Base-by-base conservation (phyloP, 2,329 filamentous ascomycete species). In the Ustulina deusta region DNA sequence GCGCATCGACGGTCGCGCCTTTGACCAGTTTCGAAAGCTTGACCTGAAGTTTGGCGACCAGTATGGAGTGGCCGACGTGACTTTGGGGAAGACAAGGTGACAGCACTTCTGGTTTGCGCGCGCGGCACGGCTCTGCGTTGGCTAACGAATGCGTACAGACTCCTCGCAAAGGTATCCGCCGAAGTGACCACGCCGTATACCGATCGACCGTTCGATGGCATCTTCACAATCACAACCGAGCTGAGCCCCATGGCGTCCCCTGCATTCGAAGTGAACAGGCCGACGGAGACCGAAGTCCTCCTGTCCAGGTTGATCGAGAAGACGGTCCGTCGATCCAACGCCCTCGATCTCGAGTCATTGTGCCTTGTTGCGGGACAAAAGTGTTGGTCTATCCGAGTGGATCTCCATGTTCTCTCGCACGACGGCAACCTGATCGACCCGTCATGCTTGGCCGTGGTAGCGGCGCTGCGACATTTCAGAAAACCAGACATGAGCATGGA, bases 261-360 rank as follows among this genome's bases (percentile, higher is more conserved):
- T 15, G 90, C 92, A 38, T 97, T 97, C 81, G 94, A 97, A 80
- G 88, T 92, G 73, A 93, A 92, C 79, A 88, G 93, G 61, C 91
- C 92, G 55, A 94, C 91, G 70, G 92, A 97, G 74, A 87, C 91
- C 63, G 96, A 98, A 81, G 86, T 94, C 2, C 87, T 97, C 48
- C 89, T 98, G 32, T 94, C 94, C 10, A 90, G 95, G 38, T 87
- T 96, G 48, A 90, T 99, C 22, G 96, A 99, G 80, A 97, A 97
- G 82, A 95, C 96, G 9, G 89, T 98, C 68, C 94, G 96, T 48
- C 91, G 96, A 68, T 97, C 94, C 1, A 92, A 92, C 73, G 95
- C 96, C 6, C 88, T 99, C 46, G 95, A 98, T 79, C 97, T 94
- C 38, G 96, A 99, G 81, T 97, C 94, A 3, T 87, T 99, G 51